phyloP scores from a whole-genome alignment of 176 grass and related monocot genomes.

The Bromus sterilis region DNA sequence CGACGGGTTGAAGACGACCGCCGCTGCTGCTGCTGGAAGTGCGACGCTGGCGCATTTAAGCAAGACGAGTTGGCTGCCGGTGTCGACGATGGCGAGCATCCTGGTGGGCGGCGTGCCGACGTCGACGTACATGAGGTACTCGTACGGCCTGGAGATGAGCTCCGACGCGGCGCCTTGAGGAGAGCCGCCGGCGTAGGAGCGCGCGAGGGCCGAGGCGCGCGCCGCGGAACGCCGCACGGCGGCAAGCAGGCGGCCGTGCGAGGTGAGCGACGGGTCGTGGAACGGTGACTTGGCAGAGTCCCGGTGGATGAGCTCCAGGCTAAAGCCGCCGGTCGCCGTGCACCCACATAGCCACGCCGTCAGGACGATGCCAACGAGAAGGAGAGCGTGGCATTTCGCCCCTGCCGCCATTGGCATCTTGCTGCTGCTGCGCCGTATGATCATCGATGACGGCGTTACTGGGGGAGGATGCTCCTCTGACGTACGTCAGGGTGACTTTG shows the following conservation, averaged over 20 bases:
- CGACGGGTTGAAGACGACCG: slow-evolving; percentile 1
- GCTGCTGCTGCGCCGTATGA: not conserved
- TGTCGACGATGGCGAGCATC: no score
- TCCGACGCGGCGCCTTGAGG: slow-evolving; percentile 4
- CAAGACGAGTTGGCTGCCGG: slow-evolving; percentile 5
- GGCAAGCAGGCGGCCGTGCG: no score
- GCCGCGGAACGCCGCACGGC: not conserved
- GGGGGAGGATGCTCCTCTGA: no score
- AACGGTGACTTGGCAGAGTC: no score
- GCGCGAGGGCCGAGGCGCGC: not conserved
- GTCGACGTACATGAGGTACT: slow-evolving; percentile 24
- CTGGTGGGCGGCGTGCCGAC: no score
- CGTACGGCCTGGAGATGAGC: slow-evolving; percentile 21
- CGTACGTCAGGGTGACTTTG: no score
- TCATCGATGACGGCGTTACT: not conserved
- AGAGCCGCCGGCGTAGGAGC: not conserved
- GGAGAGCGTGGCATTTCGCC: not conserved
- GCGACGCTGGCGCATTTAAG: slow-evolving; percentile 1
- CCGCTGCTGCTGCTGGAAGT: not conserved
- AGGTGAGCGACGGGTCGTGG: no score
- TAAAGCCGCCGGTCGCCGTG: not conserved
- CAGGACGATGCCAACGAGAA: not conserved
- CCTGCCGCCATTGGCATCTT: no score
- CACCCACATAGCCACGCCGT: not conserved
- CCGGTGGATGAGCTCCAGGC: slow-evolving; percentile 29